These are phyloP conservation scores for Salix brachista DNA, from an alignment of 345 rosid species.

Conservation along the genomic window DNA sequence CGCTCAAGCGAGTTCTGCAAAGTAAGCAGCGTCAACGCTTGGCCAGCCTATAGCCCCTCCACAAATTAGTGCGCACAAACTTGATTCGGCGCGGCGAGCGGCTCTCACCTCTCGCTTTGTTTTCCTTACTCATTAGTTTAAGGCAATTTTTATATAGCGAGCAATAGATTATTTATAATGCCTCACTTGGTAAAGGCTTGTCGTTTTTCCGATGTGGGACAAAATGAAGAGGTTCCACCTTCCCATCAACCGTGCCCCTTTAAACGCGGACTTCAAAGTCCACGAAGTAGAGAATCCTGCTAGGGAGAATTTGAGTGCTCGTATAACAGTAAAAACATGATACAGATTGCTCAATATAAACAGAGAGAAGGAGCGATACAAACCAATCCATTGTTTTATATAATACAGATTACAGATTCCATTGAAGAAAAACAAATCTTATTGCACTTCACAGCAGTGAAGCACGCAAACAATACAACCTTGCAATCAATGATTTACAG, in stretches of 20 bases:
- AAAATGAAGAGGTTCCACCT: too few species aligned
- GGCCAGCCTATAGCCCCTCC: conserved; percentile 93
- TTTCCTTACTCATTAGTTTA: conserved; percentile 99
- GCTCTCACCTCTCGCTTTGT: conserved; percentile 78
- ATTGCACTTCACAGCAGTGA: background rate
- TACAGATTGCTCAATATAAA: too few species aligned
- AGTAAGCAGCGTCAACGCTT: conserved; percentile 84
- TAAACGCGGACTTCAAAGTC: background rate
- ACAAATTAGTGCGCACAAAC: conserved; percentile 60
- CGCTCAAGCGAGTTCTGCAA: conserved; percentile 77
- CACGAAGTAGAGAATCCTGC: background rate
- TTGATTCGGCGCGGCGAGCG: conserved; percentile 46
- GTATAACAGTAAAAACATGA: too few species aligned
- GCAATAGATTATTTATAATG: background rate
- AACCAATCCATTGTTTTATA: background rate
- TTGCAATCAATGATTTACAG: background rate
- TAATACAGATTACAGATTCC: background rate
- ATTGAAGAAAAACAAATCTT: background rate
- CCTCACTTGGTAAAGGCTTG: too few species aligned
- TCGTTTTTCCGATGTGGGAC: conserved; percentile 10
- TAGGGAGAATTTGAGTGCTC: too few species aligned
- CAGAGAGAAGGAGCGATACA: background rate
- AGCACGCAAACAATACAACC: background rate
- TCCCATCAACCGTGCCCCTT: background rate
- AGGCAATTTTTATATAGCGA: background rate